Percentiles rank a stretch among this genome's conserved stretches.
Conservation (phyloP, 345 rosid genomes). For the Salix exigua region DNA sequence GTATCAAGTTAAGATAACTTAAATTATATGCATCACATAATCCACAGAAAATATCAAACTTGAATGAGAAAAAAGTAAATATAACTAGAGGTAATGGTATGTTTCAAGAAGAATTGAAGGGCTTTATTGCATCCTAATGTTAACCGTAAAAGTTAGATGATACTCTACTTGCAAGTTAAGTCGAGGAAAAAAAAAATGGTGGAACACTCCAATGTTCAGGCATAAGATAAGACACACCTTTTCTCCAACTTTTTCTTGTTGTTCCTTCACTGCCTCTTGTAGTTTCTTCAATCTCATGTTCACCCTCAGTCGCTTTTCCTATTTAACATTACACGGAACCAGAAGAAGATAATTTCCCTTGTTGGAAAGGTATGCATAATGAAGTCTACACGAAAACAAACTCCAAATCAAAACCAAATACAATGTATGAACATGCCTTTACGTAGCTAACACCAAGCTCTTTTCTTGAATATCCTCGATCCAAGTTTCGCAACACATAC, state of each 20-base stretch:
- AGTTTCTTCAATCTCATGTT: slow-evolving; percentile 88
- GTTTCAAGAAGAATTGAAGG: not conserved
- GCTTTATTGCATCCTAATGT: not conserved
- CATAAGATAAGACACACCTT: slow-evolving; percentile 40
- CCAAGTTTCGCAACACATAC: slow-evolving; percentile 90
- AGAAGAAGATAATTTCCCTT: slow-evolving; percentile 1
- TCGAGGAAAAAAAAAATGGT: not conserved
- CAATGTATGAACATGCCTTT: slow-evolving; percentile 42
- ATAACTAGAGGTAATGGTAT: not conserved
- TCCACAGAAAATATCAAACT: not conserved
- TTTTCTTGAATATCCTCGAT: slow-evolving; percentile 87
- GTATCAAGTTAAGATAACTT: not conserved
- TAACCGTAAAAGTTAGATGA: not conserved
- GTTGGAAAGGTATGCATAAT: not conserved
- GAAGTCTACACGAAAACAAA: not conserved
- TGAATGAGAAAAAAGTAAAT: not conserved
- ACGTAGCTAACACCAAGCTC: slow-evolving; percentile 94
- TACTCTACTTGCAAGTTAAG: not conserved
- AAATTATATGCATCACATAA: not conserved
- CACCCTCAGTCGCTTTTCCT: slow-evolving; percentile 92
- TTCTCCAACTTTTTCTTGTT: slow-evolving; percentile 86
- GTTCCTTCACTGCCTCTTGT: slow-evolving; percentile 88
- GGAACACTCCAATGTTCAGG: not conserved
- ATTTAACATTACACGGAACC: slow-evolving; percentile 13
- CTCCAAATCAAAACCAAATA: not conserved